Base-by-base conservation (phyloP, 805 yeast species). In the Candida adriatica region DNA sequence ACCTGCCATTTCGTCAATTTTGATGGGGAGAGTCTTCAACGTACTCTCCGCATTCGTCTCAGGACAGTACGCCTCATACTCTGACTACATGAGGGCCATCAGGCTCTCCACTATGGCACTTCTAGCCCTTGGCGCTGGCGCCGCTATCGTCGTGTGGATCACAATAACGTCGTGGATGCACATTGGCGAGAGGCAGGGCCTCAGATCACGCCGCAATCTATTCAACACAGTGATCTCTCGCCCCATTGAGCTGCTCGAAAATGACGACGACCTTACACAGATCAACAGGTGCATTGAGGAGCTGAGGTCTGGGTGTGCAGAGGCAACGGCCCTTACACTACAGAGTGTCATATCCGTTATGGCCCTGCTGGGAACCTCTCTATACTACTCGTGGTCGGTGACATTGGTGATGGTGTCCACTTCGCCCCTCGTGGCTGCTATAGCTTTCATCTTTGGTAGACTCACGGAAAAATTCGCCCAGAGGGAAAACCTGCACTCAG, bases 341-440 rank as follows among this genome's bases (percentile, higher is more conserved):
- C 77, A 77, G 41, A 66, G 75, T 7, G 24, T 64, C 2, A 70
- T 75, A 0, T 66, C 86, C 0, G 58, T 75, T 0, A 32, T 72
- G 4, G 73, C 80, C 0, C 56, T 80, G 8, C 49, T 79, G 2
- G 66, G 73, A 1, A 73, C 82, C 0, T 76, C 95, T 2, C 70
- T 92, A 51, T 68, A 70, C 38, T 78, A 75, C 38, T 83, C 94
- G 3, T 90, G 96, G 96, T 68, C 83, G 4, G 64, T 92, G 8
- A 83, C 96, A 0, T 56, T 92, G 16, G 70, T 92, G 2, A 73
- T 81, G n/a, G 48, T 90, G 37, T 78, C 85, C 1, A 66, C 81
- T 4, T 44, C 85, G 4, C 98, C 98, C 0, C 20, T 87, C 0
- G 70, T 90, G 35, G 64, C 64, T 0, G 7, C 65, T 0, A 40